phyloP scores from a whole-genome alignment of 345 rosid species.

The Citrus glauca region DNA sequence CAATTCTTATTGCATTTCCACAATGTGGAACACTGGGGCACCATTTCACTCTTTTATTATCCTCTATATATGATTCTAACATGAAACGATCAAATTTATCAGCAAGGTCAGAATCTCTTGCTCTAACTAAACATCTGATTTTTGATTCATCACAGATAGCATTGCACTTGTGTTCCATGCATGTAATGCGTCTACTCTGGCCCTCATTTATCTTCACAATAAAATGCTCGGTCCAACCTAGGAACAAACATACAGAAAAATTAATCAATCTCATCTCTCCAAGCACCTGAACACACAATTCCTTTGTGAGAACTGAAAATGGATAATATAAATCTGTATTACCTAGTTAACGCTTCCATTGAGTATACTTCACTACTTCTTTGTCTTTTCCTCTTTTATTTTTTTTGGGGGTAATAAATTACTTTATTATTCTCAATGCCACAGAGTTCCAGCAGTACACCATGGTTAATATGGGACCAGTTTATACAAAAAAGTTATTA shows the following conservation, averaged over 20 bases:
- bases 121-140: conserved; percentile 26
- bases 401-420: no score
- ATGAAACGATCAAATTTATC: conserved; percentile 40
- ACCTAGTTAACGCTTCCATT: background rate
- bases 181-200: conserved; percentile 36
- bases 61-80: conserved; percentile 42
- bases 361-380: background rate
- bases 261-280: background rate
- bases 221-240: conserved; percentile 44
- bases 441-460: conserved; percentile 3
- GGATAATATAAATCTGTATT: background rate
- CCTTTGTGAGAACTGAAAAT: background rate
- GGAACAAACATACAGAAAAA: conserved; percentile 1
- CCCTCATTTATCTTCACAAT: conserved; percentile 44
- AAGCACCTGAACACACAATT: background rate
- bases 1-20: conserved; percentile 37
- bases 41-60: conserved; percentile 44
- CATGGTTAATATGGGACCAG: background rate
- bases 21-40: conserved; percentile 52
- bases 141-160: conserved; percentile 39
- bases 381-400: background rate
- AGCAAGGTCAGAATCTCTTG: conserved; percentile 27
- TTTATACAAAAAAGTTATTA: background rate
- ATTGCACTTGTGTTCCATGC: conserved; percentile 40
- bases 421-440: background rate